A percentile compares a stretch with the other conserved stretches of the same genome.
phyloP scores from a whole-genome alignment of 2,329 filamentous ascomycete genomes.

The Cryphonectria japonica region DNA sequence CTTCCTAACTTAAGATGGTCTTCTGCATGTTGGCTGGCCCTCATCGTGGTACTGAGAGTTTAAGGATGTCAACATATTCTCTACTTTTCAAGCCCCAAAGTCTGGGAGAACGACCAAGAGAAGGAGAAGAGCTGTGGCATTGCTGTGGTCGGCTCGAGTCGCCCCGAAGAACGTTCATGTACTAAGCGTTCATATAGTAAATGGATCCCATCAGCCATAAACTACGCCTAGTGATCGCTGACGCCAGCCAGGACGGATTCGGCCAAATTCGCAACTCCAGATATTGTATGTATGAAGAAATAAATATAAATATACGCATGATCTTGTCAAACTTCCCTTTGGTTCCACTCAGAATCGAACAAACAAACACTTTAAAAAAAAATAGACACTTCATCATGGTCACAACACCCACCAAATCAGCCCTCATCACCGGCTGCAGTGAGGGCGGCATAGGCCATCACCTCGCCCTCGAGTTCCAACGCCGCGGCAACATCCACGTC shows the following conservation, averaged over 20 bases:
- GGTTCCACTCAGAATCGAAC: too few relatives aligned
- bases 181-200: background rate
- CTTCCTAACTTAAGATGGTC: too few relatives aligned
- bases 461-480: conserved; percentile 38
- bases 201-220: background rate
- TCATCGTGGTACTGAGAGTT: too few relatives aligned
- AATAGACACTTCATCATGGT: too few relatives aligned
- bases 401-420: conserved; percentile 25
- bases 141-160: background rate
- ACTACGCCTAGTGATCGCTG: background rate
- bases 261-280: background rate
- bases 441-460: conserved; percentile 39
- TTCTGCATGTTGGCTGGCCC: too few relatives aligned
- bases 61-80: too few relatives aligned
- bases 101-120: background rate
- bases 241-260: conserved; percentile 6
- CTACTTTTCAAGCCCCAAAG: background rate
- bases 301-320: background rate
- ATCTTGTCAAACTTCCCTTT: background rate
- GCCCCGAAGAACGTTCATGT: background rate
- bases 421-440: conserved; percentile 42
- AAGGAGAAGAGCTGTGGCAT: background rate
- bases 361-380: background rate
- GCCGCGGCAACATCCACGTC: conserved; percentile 33
- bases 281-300: background rate